Conservation (phyloP, 2,329 filamentous ascomycete species). For the Chalaropsis thielavioides region DNA sequence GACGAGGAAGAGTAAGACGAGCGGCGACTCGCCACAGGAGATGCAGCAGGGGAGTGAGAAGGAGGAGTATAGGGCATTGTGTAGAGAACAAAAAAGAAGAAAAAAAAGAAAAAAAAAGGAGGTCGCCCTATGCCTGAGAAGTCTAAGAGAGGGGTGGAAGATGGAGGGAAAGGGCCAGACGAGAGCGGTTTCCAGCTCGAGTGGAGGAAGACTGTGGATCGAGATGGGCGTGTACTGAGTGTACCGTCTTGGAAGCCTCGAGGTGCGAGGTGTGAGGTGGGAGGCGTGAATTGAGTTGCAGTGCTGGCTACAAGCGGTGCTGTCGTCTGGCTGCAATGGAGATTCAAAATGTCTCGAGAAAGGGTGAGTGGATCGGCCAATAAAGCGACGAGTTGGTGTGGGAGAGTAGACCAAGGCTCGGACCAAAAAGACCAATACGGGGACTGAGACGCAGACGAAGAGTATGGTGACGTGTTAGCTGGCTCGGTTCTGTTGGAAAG, state of each 20-base stretch:
- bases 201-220: not conserved
- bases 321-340: not conserved
- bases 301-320: not conserved
- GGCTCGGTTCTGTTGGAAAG: slow-evolving; percentile 13
- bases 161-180: not conserved
- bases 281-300: not conserved
- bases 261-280: not conserved
- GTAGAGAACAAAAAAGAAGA: not conserved
- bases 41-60: slow-evolving; percentile 49
- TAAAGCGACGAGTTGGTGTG: not conserved
- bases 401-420: not conserved
- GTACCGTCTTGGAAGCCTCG: not conserved
- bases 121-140: not conserved
- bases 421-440: slow-evolving; percentile 10
- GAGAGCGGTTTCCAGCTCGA: not conserved
- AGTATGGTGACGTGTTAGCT: slow-evolving; percentile 18
- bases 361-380: not conserved
- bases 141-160: not conserved
- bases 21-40: slow-evolving; percentile 42
- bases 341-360: no score
- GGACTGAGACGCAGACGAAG: slow-evolving; percentile 14
- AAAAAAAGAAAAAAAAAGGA: not conserved
- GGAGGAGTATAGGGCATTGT: slow-evolving; percentile 79
- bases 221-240: not conserved
- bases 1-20: slow-evolving; percentile 38